A percentile compares a stretch with the other conserved stretches of the same genome.
Evolutionary conservation across 148 eudicot species (phyloP).

Genomic region (Hydrangea macrophylla): DNA sequence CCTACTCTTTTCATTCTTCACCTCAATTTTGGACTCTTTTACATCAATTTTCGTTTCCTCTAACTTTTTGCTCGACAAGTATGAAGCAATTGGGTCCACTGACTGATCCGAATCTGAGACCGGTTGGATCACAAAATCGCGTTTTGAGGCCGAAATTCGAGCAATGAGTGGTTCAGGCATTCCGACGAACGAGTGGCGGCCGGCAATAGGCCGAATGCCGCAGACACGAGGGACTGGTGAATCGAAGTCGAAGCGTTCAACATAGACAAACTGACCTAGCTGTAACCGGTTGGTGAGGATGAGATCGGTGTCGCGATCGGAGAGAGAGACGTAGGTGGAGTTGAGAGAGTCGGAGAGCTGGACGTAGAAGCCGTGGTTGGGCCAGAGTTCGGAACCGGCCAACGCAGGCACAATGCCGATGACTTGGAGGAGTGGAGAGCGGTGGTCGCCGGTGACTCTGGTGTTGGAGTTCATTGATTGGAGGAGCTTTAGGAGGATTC

Average conservation of each 20-base stretch:
- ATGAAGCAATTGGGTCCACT: slow-evolving; percentile 41
- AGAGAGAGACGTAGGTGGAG: slow-evolving; percentile 80
- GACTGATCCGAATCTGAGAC: slow-evolving; percentile 47
- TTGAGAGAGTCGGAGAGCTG: slow-evolving; percentile 82
- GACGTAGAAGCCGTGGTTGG: slow-evolving; percentile 65
- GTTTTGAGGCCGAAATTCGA: slow-evolving; percentile 29
- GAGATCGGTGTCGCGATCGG: slow-evolving; percentile 57
- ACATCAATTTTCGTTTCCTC: slow-evolving; percentile 11
- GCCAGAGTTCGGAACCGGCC: slow-evolving; percentile 45
- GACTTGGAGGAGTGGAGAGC: slow-evolving; percentile 83
- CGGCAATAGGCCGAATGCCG: slow-evolving; percentile 64
- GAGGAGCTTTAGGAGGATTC: slow-evolving; percentile 88
- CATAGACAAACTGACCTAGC: slow-evolving; percentile 81
- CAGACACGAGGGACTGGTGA: slow-evolving; percentile 51
- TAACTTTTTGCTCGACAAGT: slow-evolving; percentile 18
- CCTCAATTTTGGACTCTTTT: slow-evolving; percentile 9
- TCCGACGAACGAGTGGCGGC: slow-evolving; percentile 68
- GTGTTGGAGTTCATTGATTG: slow-evolving; percentile 68
- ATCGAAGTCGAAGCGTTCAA: slow-evolving; percentile 56
- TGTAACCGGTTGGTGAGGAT: slow-evolving; percentile 77
- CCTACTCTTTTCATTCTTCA: slow-evolving; percentile 11
- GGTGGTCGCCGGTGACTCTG: slow-evolving; percentile 83
- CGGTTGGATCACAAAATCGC: slow-evolving; percentile 68
- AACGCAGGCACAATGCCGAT: slow-evolving; percentile 73
- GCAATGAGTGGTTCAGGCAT: slow-evolving; percentile 49